Percentiles rank a stretch among this genome's conserved stretches.
Evolutionary conservation across 2,329 filamentous ascomycete species (phyloP).

Genomic region (Xylariaceae sp.): DNA sequence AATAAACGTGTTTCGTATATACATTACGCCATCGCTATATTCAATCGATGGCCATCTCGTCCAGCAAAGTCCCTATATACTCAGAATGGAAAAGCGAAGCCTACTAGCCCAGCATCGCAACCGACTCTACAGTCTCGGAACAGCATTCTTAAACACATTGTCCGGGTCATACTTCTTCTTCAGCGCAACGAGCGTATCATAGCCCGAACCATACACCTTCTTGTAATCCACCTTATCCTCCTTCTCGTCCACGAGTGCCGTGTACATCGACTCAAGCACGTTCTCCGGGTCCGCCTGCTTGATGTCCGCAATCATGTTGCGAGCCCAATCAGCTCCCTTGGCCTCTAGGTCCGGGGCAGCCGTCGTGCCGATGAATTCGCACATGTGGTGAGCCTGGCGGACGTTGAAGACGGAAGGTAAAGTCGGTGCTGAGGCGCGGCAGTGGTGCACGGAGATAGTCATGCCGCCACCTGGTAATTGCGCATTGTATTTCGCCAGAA

Average conservation of each 20-base stretch:
- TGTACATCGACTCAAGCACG: slow-evolving; percentile 29
- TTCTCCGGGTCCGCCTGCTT: slow-evolving; percentile 24
- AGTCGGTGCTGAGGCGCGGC: slow-evolving; percentile 21
- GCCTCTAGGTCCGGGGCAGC: slow-evolving; percentile 22
- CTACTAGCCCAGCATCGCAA: too few relatives aligned
- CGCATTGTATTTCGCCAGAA: slow-evolving; percentile 24
- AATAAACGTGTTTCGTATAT: too few relatives aligned
- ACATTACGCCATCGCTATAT: neutral
- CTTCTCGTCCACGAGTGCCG: slow-evolving; percentile 29
- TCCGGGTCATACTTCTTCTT: slow-evolving; percentile 35
- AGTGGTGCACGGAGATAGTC: slow-evolving; percentile 30
- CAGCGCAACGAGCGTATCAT: slow-evolving; percentile 22
- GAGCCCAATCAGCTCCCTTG: slow-evolving; percentile 26
- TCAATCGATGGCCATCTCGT: neutral
- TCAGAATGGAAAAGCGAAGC: too few relatives aligned
- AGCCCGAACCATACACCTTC: slow-evolving; percentile 31
- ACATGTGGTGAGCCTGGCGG: slow-evolving; percentile 32
- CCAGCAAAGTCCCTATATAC: too few relatives aligned
- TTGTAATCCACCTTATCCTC: slow-evolving; percentile 26
- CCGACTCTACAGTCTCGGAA: slow-evolving; percentile 9
- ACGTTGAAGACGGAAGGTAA: slow-evolving; percentile 29
- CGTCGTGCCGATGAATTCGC: slow-evolving; percentile 33
- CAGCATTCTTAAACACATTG: slow-evolving; percentile 33
- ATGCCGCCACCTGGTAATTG: slow-evolving; percentile 25
- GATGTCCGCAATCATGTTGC: slow-evolving; percentile 17